Evolutionary conservation across 495 filamentous ascomycete genomes (phyloP), one percentile per base, ranked within the genome.

Genomic region (Neurospora sublineolata): DNA sequence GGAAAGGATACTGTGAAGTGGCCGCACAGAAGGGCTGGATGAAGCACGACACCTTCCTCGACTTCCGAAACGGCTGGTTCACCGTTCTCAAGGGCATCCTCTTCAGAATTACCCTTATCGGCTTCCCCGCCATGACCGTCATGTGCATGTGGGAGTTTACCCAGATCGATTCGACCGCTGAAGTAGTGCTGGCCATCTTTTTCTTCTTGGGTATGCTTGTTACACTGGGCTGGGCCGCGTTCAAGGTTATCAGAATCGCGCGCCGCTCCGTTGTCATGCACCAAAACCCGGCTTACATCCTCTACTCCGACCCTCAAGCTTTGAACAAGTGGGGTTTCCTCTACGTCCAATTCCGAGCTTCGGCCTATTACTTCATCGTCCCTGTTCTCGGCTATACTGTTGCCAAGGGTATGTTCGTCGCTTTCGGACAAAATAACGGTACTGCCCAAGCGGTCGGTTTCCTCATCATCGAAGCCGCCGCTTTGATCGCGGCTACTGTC

Each of bases 281-380:
- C 87, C 93, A 94, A 80, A 99, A 97, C 82, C 94, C 95, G 27
- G 95, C 94, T 46, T 98, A 97, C 77, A 97, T 98, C 77, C 89
- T 99, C 41, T 99, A 95, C 84, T 97, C 95, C 18, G 95, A 99
- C 77, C 94, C 94, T 16, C 87, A 92, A 70, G 89, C 92, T 41
- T 84, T 99, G 73, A 97, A 99, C 88, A 97, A 97, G 84, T 97
- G 94, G 95, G 95, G 95, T 33, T 99, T 98, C 84, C 85, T 99
- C 60, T 99, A 99, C 80, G 93, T 99, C 69, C 95, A 99, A 80
- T 98, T 97, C 86, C 90, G 94, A 70, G 94, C 95, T 20, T 95
- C 94, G 0, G 92, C 94, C 23, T 99, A 99, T 84, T 99, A 97
- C 86, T 99, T 97, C 80, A 92, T 99, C 77, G 87, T 96, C 20